Base-by-base conservation (phyloP, 108 stramenopile species). In the Skeletonema grethae region DNA sequence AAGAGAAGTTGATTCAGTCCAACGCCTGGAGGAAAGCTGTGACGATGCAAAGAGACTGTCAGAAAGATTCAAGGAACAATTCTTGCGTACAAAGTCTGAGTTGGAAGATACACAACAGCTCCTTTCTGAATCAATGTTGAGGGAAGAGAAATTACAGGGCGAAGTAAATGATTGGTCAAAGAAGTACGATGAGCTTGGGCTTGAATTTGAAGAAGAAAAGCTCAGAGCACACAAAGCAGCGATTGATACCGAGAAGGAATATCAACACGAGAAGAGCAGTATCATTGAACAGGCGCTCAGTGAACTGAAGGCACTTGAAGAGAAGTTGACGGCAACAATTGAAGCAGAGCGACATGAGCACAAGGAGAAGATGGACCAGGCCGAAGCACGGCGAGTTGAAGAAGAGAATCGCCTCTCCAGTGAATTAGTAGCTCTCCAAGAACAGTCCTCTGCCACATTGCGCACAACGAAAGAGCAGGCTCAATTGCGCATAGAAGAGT, bases 1-100 rank as follows among this genome's bases (percentile, higher is more conserved):
- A 67, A 71, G 94, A 31, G 76, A 85, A 58, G 87, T 82, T 34
- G 94, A 95, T 68, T 65, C 75, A 30, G 94, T 95, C n/a, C 75
- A 83, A 34, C 69, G 81, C 24, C 58, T 95, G 1, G 90, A 91
- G 55, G 85, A 88, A 38, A 70, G 81, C 38, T 64, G 85, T n/a
- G 88, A 88, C 39, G 94, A 95, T 63, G 72, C 77, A 4, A 67
- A 57, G 18, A 78, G 90, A 4, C 60, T 91, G 31, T 73, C 80
- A 24, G 84, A 92, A 7, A 69, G 73, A 18, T 95, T 69, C 82
- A 92, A 91, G 78, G 73, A 82, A 25, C 84, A 91, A 62, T 92
- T 76, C 53, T 70, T 92, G 15, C 36, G 59, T 4, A 88, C 91
- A 4, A 91, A 91, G 72, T 69, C 61, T 18, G 72, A 85, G 56